Evolutionary conservation across 2,329 filamentous ascomycete genomes (phyloP).

Genomic region (Phyllosticta capitalensis): DNA sequence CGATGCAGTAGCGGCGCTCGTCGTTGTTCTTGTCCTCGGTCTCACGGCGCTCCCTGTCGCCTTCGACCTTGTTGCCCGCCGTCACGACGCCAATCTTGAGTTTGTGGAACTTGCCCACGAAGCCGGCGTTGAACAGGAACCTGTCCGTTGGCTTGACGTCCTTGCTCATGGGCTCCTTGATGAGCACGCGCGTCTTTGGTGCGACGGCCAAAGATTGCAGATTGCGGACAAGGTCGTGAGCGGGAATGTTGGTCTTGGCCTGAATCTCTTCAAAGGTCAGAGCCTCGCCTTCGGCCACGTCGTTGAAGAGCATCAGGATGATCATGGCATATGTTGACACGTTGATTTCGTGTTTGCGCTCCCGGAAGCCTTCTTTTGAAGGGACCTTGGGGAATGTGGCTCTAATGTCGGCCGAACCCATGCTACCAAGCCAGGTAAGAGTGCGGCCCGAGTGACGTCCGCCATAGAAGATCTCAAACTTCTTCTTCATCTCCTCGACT

Average conservation of each 20-base stretch:
- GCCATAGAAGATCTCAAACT: constrained; percentile 83
- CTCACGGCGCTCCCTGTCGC: constrained; percentile 52
- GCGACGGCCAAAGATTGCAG: constrained; percentile 74
- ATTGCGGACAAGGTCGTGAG: constrained; percentile 62
- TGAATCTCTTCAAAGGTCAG: constrained; percentile 70
- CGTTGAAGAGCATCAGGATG: constrained; percentile 82
- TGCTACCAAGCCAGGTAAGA: constrained; percentile 69
- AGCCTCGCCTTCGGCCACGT: constrained; percentile 45
- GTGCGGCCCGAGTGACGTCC: constrained; percentile 79
- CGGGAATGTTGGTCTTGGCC: constrained; percentile 67
- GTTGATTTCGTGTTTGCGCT: constrained; percentile 77
- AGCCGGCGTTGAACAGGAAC: constrained; percentile 75
- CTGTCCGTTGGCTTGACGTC: constrained; percentile 65
- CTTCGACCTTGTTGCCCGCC: constrained; percentile 76
- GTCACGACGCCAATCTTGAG: constrained; percentile 84
- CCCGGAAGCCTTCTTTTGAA: constrained; percentile 59
- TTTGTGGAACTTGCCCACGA: constrained; percentile 72
- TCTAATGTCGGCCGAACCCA: constrained; percentile 79
- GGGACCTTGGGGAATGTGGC: constrained; percentile 65
- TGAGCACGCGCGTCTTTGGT: constrained; percentile 70
- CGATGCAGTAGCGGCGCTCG: constrained; percentile 59
- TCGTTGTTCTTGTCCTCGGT: constrained; percentile 71
- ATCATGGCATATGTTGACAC: constrained; percentile 91
- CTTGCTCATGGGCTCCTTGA: constrained; percentile 73
- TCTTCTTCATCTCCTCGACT: constrained; percentile 66